Base-by-base conservation (phyloP, 78 protist species). In the Dictyostelium capitatum region DNA sequence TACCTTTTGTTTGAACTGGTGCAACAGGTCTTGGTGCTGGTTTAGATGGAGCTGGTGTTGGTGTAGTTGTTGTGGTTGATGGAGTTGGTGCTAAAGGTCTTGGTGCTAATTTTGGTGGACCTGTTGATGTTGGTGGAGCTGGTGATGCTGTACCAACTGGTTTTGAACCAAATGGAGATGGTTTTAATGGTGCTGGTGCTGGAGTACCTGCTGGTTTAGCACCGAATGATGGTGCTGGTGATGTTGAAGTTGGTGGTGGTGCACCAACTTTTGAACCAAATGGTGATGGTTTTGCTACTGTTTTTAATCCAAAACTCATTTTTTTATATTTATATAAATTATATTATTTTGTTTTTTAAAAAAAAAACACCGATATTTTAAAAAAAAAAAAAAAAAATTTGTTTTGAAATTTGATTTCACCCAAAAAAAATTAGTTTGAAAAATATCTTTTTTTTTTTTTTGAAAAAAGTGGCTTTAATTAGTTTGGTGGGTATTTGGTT, bases 171-270 rank as follows among this genome's bases (percentile, higher is more conserved):
- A 43, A 6, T 53, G 32, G 0, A 8, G 77, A 67, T 30, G 79
- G 81, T 37, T 51, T 37, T 20, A 32, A n/a, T 9, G 59, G 23
- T 32, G 64, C 73, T 12, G 57, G 14, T 11, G 12, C 6, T 75
- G 92, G 67, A 23, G 82, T 1, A 43, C 79, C 79, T 72, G 81
- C 77, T 84, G 91, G 91, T 59, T 73, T 70, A 19, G 79, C 79
- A 72, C 79, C 56, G 3, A n/a, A 4, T 19, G 78, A 12, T 72
- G 79, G 79, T 20, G 32, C 79, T 32, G 79, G 79, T 20, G 28
- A 19, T 3, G 79, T 19, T 6, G 25, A n/a, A 9, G 65, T 12
- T 78, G 83, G 83, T 78, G 54, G 54, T 19, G 48, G 48, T 17
- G 83, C 23, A 32, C 46, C 79, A 20, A 20, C 57, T 64, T 23